These are phyloP conservation scores for Ophiostoma sp. DNA, from an alignment of 2,329 filamentous ascomycete genomes.

Conservation along the genomic window DNA sequence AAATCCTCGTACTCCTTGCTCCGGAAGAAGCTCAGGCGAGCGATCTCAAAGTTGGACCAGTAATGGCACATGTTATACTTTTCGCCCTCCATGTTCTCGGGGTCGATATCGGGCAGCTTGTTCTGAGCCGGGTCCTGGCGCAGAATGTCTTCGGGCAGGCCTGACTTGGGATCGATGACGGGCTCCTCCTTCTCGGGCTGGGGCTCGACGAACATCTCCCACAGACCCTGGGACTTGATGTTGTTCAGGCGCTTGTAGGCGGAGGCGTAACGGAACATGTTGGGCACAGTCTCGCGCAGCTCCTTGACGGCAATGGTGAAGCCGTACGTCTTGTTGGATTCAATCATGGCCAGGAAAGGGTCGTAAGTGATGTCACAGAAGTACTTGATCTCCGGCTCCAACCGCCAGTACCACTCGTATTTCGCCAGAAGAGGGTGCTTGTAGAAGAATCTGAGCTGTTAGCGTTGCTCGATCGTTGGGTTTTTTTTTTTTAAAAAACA, in stretches of 20 bases:
- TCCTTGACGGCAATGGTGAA: conserved; percentile 99
- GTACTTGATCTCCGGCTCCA: conserved; percentile 99
- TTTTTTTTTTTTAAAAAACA: neutral
- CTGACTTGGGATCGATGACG: conserved; percentile 5
- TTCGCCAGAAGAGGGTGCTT: conserved; percentile 91
- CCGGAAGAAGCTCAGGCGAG: conserved; percentile 87
- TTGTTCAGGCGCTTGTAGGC: conserved; percentile 94
- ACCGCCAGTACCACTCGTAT: conserved; percentile 99
- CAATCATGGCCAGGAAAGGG: conserved; percentile 91
- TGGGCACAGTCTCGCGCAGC: conserved; percentile 92
- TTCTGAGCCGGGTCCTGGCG: conserved; percentile 47
- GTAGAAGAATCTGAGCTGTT: conserved; percentile 70
- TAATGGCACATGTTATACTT: conserved; percentile 99
- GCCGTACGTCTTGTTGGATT: conserved; percentile 93
- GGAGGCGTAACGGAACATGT: conserved; percentile 97
- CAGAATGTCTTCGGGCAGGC: conserved; percentile 64
- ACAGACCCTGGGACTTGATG: conserved; percentile 82
- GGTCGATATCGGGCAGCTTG: conserved; percentile 67
- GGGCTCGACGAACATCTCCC: conserved; percentile 97
- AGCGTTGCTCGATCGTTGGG: neutral
- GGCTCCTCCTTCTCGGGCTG: conserved; percentile 53
- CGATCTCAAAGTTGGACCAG: conserved; percentile 99
- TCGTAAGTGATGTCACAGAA: conserved; percentile 99
- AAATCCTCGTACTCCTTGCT: conserved; percentile 98
- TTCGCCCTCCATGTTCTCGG: conserved; percentile 93